Percentiles rank a stretch among this genome's conserved stretches.
Evolutionary conservation across 257 asterid species (phyloP).

Genomic region (Solanum megistacrolobum): DNA sequence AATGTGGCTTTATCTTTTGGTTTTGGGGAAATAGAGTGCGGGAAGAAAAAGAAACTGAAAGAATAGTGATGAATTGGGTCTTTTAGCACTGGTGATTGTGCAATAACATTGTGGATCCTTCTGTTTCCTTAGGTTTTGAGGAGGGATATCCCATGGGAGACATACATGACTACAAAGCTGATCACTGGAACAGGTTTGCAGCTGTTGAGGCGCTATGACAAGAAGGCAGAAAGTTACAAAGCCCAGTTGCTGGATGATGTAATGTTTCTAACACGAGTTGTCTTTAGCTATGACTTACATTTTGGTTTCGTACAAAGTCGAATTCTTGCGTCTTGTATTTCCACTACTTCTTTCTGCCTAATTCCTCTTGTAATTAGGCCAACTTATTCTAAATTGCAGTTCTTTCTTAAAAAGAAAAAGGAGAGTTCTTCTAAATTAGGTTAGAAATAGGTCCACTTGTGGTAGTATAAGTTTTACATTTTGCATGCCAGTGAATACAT

Average conservation of each 20-base stretch:
- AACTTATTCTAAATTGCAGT: background rate
- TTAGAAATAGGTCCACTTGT: background rate
- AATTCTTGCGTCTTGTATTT: background rate
- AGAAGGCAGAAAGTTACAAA: slow-evolving; percentile 66
- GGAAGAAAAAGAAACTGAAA: background rate
- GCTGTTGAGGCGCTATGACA: slow-evolving; percentile 83
- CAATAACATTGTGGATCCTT: background rate
- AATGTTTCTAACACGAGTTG: background rate
- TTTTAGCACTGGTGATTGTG: background rate
- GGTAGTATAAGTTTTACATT: background rate
- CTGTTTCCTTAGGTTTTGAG: slow-evolving; percentile 44
- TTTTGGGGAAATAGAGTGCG: background rate
- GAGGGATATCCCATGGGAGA: slow-evolving; percentile 97
- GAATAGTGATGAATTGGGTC: background rate
- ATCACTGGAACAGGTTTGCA: slow-evolving; percentile 84
- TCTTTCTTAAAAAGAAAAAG: background rate
- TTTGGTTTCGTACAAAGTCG: background rate
- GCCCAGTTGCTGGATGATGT: slow-evolving; percentile 87
- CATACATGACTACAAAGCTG: slow-evolving; percentile 83
- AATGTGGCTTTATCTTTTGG: background rate
- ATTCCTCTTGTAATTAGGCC: background rate
- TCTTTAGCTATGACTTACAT: background rate
- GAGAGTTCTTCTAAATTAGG: background rate
- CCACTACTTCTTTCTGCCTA: background rate
- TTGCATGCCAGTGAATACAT: background rate